These are phyloP conservation scores for Cladosporium halotolerans DNA, from an alignment of 2,329 filamentous ascomycete species.

Conservation along the genomic window DNA sequence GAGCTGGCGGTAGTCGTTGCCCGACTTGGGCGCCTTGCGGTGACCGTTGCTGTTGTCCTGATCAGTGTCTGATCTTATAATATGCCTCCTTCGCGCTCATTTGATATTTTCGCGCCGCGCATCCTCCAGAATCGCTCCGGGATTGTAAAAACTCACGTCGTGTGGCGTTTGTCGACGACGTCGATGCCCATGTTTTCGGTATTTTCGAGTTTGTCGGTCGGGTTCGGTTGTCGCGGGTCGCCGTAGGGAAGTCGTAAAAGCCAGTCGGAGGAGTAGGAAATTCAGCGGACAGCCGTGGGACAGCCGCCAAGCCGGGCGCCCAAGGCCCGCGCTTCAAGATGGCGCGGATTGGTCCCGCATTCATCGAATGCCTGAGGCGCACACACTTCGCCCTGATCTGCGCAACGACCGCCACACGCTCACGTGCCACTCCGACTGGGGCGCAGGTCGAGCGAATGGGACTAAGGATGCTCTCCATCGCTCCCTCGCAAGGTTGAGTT, in stretches of 20 bases:
- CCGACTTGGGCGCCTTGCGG: constrained; percentile 72
- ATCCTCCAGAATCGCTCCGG: not conserved
- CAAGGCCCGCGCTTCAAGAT: no score
- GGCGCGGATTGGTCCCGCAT: no score
- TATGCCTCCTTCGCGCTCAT: not conserved
- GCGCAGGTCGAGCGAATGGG: no score
- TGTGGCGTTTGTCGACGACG: not conserved
- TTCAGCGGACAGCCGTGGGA: constrained; percentile 2
- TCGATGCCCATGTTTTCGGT: constrained; percentile 7
- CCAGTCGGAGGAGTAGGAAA: not conserved
- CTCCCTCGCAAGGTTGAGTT: no score
- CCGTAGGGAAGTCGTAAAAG: not conserved
- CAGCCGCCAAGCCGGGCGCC: not conserved
- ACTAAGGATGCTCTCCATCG: no score
- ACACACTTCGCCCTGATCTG: no score
- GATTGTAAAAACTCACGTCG: not conserved
- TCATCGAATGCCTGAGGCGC: no score
- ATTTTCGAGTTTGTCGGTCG: not conserved
- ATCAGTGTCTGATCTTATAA: not conserved
- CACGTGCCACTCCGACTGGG: no score
- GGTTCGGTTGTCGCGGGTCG: constrained; percentile 1
- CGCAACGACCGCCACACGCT: no score
- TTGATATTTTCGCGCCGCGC: not conserved
- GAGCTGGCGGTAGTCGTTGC: not conserved
- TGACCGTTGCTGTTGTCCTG: constrained; percentile 18